Base-by-base conservation (phyloP, 164 flowering plant species). In the Stephania japonica region DNA sequence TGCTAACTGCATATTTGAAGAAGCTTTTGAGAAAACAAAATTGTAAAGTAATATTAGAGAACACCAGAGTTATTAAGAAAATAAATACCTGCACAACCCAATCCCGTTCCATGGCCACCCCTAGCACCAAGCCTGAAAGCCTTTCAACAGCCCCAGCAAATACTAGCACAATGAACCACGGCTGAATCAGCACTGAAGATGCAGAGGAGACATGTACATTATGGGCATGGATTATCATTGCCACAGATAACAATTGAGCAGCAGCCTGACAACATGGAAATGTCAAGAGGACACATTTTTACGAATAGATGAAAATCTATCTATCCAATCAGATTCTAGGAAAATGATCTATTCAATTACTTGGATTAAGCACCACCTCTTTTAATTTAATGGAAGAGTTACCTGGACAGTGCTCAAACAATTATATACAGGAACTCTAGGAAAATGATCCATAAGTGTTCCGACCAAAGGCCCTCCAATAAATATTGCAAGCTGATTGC, bases 81-180 rank as follows among this genome's bases (percentile, higher is more conserved):
- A 42, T 69, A 63, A 77, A 18, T 87, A 93, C 98, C 98, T 89
- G 84, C 25, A 96, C 98, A 81, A 93, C 97, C 99, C 99, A 96
- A 79, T 96, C 99, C 69, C 97, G 97, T 81, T 96, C 97, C 85
- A 88, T 82, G 12, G 98, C 94, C 80, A 96, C 94, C 41, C 97
- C 99, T 64, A 89, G 64, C 67, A 97, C 95, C 78, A 96, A 78
- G 32, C 99, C 99, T 76, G 86, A 85, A 72, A 93, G 88, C 85
- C 97, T 88, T 81, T 90, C 98, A 72, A 90, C 77, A 76, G 95
- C 94, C 44, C 93, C 93, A 7, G 91, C 99, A 69, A 90, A 68
- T 23, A 90, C 94, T 53, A 96, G 88, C 18, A 85, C 83, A 78
- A 83, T 44, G 82, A 93, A 96, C 99, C 99, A 96, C 73, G 95